Conservation (phyloP, 257 asterid species). For the Cruciata laevipes region DNA sequence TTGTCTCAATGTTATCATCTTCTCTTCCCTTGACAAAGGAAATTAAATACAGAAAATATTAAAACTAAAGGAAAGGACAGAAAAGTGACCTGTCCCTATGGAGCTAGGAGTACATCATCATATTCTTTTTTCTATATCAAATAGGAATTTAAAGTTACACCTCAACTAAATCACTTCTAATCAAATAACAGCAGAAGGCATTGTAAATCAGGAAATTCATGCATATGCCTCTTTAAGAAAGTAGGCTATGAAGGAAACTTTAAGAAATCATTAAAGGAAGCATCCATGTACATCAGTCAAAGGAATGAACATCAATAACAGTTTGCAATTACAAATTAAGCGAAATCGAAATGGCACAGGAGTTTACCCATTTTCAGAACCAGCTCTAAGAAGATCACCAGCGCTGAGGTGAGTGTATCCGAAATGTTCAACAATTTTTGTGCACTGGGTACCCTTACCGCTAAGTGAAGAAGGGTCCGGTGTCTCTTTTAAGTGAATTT, state of each 20-base stretch:
- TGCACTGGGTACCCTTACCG: slow-evolving; percentile 95
- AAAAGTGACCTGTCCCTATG: neutral
- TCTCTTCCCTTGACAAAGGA: slow-evolving; percentile 36
- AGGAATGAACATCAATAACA: neutral
- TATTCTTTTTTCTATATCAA: neutral
- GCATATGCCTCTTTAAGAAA: no score
- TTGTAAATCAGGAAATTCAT: no score
- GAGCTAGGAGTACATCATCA: neutral
- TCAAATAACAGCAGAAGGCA: neutral
- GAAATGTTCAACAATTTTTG: slow-evolving; percentile 61
- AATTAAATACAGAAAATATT: neutral
- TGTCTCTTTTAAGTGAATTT: no score
- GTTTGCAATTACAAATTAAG: neutral
- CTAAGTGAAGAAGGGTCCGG: no score
- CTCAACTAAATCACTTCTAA: neutral
- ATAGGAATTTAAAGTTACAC: neutral
- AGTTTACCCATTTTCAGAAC: slow-evolving; percentile 33
- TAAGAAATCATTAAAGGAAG: neutral
- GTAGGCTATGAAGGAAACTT: neutral
- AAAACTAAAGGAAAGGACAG: neutral
- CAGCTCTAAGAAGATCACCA: slow-evolving; percentile 89
- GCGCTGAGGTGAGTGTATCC: slow-evolving; percentile 94
- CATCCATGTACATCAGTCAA: neutral
- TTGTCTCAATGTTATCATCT: slow-evolving; percentile 47
- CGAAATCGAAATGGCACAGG: neutral